Base-by-base conservation (phyloP, 495 filamentous ascomycete genomes). In the Pyronema domesticum region DNA sequence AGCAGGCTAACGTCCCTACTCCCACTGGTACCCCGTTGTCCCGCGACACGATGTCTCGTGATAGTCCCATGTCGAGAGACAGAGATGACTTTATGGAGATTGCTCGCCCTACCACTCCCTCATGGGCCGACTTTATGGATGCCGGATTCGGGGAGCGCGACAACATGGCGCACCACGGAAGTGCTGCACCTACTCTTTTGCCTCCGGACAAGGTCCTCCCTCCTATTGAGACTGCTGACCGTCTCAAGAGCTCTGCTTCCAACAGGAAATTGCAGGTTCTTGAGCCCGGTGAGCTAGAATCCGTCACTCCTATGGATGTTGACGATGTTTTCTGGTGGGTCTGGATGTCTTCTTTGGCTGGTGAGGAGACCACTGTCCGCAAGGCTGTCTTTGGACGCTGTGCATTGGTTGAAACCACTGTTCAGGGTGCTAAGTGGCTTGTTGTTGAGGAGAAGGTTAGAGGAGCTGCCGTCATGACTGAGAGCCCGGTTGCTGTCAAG, bases 321-420 rank as follows among this genome's bases (percentile, higher is more conserved):
- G 91, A 98, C 63, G 91, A 96, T 65, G 82, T 89, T 0, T 98
- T 98, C 67, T 98, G 93, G 93, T 98, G 91, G 91, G 91, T 96
- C 19, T 98, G 91, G 91, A 95, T 96, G 74, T 91, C 78, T 60
- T 96, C 91, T 73, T 69, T 98, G 65, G 89, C 89, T 1, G 82
- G 78, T 6, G 91, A 98, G 61, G 91, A 98, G 67, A 80, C 87
- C 1, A 68, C 77, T 0, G 73, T 80, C 34, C 79, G 91, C 54
- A 98, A 98, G 67, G 81, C 88, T 3, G 85, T 86, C 14, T 98
- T 98, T 68, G 93, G 91, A 11, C 76, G 93, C 57, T 96, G 93
- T 64, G 86, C 91, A 15, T 73, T 98, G 13, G 72, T 96, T 14
- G 91, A 98, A 65, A 98, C 91, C 0, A 68, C 77, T 7, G 89